phyloP scores from a whole-genome alignment of 1,139 yeast genomes.

The Pichia cactophila region DNA sequence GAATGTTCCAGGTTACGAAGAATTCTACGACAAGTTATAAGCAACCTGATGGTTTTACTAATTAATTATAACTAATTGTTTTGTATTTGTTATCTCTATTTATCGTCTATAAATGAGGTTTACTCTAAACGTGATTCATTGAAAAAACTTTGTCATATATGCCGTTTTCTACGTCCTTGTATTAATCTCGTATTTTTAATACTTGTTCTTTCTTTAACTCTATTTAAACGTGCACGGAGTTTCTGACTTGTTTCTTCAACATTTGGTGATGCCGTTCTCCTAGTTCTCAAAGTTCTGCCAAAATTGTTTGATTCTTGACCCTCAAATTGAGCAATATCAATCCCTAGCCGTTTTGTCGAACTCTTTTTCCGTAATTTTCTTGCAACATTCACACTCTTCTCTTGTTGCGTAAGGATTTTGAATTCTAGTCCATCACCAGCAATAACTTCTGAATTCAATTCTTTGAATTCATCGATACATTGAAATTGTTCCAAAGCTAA shows the following conservation, averaged over 20 bases:
- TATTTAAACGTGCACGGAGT: slow-evolving; percentile 9
- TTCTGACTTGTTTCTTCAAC: neutral
- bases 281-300: slow-evolving; percentile 7
- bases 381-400: neutral
- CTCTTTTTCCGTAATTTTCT: neutral
- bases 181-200: slow-evolving; percentile 7
- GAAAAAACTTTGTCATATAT: neutral
- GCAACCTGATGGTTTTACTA: slow-evolving; percentile 17
- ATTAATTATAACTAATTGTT: slow-evolving; percentile 1
- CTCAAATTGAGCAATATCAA: slow-evolving; percentile 6
- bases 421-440: neutral
- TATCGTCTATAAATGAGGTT: slow-evolving; percentile 7
- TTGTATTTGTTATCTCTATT: slow-evolving; percentile 9
- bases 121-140: neutral
- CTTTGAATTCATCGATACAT: neutral
- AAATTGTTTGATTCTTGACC: neutral
- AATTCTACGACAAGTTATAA: slow-evolving; percentile 98
- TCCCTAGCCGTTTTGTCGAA: slow-evolving; percentile 3
- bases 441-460: neutral
- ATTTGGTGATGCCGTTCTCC: slow-evolving; percentile 1
- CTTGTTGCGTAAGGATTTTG: neutral
- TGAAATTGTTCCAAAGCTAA: slow-evolving; percentile 2
- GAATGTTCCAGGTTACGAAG: slow-evolving; percentile 97
- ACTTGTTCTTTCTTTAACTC: slow-evolving; percentile 10
- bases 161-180: neutral